Evolutionary conservation across 805 yeast species (phyloP).

Genomic region (Wickerhamomyces bovis): DNA sequence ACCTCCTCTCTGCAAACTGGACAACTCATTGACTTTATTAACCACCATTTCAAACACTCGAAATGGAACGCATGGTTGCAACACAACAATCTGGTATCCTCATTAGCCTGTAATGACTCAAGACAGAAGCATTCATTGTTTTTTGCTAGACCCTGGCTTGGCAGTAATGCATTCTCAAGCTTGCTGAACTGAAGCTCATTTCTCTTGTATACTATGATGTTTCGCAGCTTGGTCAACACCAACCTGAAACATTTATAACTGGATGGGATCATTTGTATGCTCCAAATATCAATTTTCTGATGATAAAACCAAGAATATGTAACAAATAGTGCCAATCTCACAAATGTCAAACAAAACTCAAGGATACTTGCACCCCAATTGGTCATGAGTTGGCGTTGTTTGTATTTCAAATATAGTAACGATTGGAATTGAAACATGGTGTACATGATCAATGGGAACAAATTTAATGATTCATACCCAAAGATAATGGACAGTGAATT

Average conservation of each 20-base stretch:
- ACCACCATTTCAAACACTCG: conserved; percentile 21
- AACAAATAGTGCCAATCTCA: conserved; percentile 10
- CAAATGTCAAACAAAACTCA: conserved; percentile 10
- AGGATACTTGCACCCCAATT: not conserved
- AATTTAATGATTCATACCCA: conserved; percentile 16
- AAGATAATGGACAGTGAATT: conserved; percentile 4
- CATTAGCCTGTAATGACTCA: conserved; percentile 1
- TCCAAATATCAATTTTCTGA: conserved; percentile 9
- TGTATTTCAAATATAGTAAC: not conserved
- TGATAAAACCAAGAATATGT: conserved; percentile 13
- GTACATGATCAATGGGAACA: conserved; percentile 12
- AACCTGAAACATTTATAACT: conserved; percentile 18
- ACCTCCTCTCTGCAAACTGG: conserved; percentile 18
- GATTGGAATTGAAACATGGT: conserved; percentile 11
- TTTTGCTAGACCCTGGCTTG: not conserved
- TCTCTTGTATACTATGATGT: conserved; percentile 10
- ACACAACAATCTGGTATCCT: conserved; percentile 8
- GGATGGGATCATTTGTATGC: conserved; percentile 13
- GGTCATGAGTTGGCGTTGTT: conserved; percentile 1
- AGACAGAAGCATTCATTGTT: conserved; percentile 18
- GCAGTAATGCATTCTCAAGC: not conserved
- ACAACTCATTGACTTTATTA: conserved; percentile 17
- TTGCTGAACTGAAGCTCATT: conserved; percentile 4
- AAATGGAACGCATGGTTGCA: conserved; percentile 20
- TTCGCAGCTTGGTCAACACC: conserved; percentile 14